Conservation (phyloP, 306 rosid genomes). For the Lablab purpureus region DNA sequence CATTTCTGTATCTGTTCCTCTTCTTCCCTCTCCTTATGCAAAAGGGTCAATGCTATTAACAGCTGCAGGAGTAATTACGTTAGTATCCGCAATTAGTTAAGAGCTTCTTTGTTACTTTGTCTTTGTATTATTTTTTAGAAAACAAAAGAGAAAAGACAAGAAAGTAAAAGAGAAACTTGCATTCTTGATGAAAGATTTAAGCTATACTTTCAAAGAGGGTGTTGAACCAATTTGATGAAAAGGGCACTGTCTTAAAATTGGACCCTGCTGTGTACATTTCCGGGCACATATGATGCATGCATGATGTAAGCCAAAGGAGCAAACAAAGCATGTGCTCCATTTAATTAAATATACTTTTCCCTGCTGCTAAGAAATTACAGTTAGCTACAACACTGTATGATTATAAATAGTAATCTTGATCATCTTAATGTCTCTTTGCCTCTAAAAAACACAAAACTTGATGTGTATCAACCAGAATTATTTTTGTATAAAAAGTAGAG, state of each 20-base stretch:
- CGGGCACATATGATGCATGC: constrained; percentile 43
- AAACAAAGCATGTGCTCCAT: constrained; percentile 40
- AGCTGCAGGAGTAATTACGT: background rate
- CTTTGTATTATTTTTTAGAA: background rate
- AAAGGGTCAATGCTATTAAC: background rate
- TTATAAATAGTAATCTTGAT: constrained; percentile 26
- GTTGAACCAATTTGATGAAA: constrained; percentile 48
- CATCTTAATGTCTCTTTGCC: constrained; percentile 7
- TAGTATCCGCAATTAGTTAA: constrained; percentile 7
- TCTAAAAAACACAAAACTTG: background rate
- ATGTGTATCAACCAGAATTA: constrained; percentile 4
- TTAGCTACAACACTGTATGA: constrained; percentile 18
- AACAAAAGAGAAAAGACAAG: background rate
- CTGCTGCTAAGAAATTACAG: background rate
- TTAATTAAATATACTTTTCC: background rate
- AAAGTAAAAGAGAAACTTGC: constrained; percentile 36
- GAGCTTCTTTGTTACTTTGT: background rate
- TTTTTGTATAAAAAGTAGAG: constrained; percentile 3
- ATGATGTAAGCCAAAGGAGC: constrained; percentile 47
- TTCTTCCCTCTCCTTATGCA: constrained; percentile 20
- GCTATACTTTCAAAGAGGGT: constrained; percentile 4
- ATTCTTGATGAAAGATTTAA: constrained; percentile 29
- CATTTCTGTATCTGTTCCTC: constrained; percentile 35
- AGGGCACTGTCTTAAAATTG: constrained; percentile 33
- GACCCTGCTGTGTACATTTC: constrained; percentile 25